Evolutionary conservation across 192 early-diverging fungal species (phyloP).

Genomic region (Backusella circina): DNA sequence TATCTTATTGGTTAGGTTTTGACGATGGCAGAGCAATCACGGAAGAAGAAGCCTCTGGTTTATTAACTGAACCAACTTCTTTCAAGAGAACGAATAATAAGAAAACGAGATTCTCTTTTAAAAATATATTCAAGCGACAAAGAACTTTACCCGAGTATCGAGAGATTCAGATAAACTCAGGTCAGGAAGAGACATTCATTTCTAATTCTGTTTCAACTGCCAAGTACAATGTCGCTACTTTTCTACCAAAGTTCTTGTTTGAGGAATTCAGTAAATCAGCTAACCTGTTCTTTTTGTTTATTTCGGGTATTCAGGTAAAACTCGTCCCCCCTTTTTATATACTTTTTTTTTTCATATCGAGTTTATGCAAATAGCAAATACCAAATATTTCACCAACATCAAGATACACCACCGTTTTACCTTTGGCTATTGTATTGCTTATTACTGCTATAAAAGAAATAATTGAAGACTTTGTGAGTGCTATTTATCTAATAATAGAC

Average conservation of each 20-base stretch:
- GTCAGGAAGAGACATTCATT: constrained; percentile 63
- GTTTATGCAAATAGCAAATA: constrained; percentile 72
- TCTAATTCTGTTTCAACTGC: constrained; percentile 92
- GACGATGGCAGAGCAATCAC: too few species aligned
- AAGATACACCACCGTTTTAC: constrained; percentile 76
- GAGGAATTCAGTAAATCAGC: constrained; percentile 99
- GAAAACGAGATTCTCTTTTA: too few species aligned
- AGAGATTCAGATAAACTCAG: neutral
- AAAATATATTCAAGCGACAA: too few species aligned
- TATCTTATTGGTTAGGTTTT: too few species aligned
- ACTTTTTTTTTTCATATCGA: neutral
- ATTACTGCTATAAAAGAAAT: constrained; percentile 91
- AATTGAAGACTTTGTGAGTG: constrained; percentile 70
- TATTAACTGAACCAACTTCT: too few species aligned
- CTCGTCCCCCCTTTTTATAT: neutral
- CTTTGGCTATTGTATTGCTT: constrained; percentile 73
- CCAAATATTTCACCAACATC: constrained; percentile 91
- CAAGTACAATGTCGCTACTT: constrained; percentile 95
- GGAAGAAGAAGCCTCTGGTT: too few species aligned
- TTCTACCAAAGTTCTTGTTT: constrained; percentile 91
- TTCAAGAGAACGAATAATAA: too few species aligned
- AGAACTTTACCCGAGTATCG: too few species aligned
- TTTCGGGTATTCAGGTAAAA: constrained; percentile 82
- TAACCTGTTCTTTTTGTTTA: constrained; percentile 98
- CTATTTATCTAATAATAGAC: too few species aligned